Evolutionary conservation across 805 yeast genomes (phyloP).

Genomic region (Metschnikowia colocasiae): DNA sequence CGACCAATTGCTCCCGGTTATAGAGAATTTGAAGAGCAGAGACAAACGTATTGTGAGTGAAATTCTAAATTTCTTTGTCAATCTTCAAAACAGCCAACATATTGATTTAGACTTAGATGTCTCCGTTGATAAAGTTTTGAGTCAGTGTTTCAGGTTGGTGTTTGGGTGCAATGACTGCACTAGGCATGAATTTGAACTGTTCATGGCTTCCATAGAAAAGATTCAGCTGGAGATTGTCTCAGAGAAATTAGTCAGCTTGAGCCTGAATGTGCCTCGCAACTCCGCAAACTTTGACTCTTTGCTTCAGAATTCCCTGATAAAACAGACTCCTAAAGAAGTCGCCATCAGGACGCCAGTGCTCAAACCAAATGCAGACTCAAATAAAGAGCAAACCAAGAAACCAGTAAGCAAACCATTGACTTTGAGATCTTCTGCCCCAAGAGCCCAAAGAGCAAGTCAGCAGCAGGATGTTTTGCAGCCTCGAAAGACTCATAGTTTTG

Average conservation of each 20-base stretch:
- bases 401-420: constrained; percentile 8
- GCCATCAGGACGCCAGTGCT: constrained; percentile 22
- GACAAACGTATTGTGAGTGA: constrained; percentile 60
- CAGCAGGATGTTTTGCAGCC: neutral
- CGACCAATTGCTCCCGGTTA: constrained; percentile 78
- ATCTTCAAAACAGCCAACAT: constrained; percentile 45
- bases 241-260: constrained; percentile 10
- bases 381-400: neutral
- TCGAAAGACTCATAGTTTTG: constrained; percentile 4
- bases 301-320: constrained; percentile 27
- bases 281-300: constrained; percentile 27
- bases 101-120: constrained; percentile 15
- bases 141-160: constrained; percentile 23
- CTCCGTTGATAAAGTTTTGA: constrained; percentile 14
- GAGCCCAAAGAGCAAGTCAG: constrained; percentile 1
- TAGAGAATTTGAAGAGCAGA: constrained; percentile 71
- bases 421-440: constrained; percentile 6
- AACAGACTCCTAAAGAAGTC: constrained; percentile 22
- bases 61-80: constrained; percentile 46
- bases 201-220: constrained; percentile 18
- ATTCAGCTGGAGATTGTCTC: constrained; percentile 9
- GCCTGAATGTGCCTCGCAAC: neutral
- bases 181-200: constrained; percentile 29
- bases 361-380: constrained; percentile 6
- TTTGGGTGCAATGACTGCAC: constrained; percentile 40